Conservation (phyloP, 768 basidiomycete species). For the Candolleomyces eurysporus region DNA sequence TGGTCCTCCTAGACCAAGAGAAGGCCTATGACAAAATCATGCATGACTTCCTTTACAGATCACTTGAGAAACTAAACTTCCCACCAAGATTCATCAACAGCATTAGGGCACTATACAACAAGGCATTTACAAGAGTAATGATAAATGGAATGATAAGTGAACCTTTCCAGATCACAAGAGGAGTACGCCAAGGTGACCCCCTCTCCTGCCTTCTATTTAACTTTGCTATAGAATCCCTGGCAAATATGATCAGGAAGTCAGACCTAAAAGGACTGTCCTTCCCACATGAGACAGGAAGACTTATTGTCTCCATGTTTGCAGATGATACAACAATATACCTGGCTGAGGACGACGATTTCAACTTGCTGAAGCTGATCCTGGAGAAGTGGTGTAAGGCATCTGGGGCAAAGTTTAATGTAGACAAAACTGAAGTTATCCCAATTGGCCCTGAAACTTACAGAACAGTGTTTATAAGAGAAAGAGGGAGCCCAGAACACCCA, state of each 20-base stretch:
- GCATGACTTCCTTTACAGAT: neutral
- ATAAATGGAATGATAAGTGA: slow-evolving; percentile 11
- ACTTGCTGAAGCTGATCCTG: neutral
- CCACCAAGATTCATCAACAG: neutral
- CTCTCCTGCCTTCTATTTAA: neutral
- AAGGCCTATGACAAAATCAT: slow-evolving; percentile 1
- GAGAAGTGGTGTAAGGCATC: neutral
- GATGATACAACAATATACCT: slow-evolving; percentile 3
- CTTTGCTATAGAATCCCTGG: neutral
- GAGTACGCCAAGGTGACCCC: slow-evolving; percentile 2
- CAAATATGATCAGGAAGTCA: neutral
- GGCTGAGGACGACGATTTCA: neutral
- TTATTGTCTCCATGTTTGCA: neutral
- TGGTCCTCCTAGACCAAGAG: slow-evolving; percentile 3
- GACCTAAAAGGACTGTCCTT: neutral
- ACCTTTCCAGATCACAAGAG: neutral
- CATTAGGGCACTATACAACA: neutral
- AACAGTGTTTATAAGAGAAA: neutral
- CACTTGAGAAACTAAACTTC: neutral
- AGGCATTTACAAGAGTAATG: neutral
- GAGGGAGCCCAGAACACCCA: neutral
- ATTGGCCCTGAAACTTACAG: neutral
- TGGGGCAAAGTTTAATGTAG: neutral
- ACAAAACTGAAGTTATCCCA: neutral
- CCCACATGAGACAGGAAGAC: neutral